Evolutionary conservation across 495 filamentous ascomycete genomes (phyloP).

Genomic region (Aspergillus baeticus): DNA sequence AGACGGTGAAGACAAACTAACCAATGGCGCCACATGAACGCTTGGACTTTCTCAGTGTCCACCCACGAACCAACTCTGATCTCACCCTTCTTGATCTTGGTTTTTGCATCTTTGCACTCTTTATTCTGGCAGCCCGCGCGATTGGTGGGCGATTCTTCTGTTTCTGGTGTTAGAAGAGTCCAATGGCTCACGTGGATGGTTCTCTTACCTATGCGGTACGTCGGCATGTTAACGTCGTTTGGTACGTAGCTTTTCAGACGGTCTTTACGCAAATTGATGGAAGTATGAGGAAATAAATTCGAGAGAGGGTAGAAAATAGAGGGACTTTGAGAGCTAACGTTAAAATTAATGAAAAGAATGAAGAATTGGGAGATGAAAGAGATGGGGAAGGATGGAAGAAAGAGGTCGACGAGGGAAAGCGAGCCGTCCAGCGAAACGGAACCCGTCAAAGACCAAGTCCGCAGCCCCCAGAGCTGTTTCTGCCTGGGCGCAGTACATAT

Average conservation of each 20-base stretch:
- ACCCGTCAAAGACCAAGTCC: constrained; percentile 23
- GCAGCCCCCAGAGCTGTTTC: constrained; percentile 16
- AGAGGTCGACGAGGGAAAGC: not conserved
- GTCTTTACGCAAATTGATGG: not conserved
- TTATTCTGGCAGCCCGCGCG: constrained; percentile 68
- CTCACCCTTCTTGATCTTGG: constrained; percentile 76
- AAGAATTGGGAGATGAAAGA: constrained; percentile 5
- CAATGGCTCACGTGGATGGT: not conserved
- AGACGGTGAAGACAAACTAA: constrained; percentile 34
- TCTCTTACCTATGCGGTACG: constrained; percentile 22
- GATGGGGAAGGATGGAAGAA: not conserved
- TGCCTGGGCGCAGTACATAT: too few relatives aligned
- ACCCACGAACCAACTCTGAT: constrained; percentile 71
- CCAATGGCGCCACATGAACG: constrained; percentile 79
- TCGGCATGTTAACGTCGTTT: constrained; percentile 12
- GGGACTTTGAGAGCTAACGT: not conserved
- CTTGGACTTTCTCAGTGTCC: constrained; percentile 44
- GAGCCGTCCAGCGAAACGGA: constrained; percentile 9
- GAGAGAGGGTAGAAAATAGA: not conserved
- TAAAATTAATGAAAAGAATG: constrained; percentile 1
- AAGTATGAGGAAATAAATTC: not conserved
- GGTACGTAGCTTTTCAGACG: not conserved
- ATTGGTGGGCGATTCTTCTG: constrained; percentile 59
- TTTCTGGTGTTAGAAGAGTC: constrained; percentile 7
- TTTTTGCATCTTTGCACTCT: constrained; percentile 59